phyloP scores from a whole-genome alignment of 1,139 yeast genomes.

The Magnusiomyces paraingens region DNA sequence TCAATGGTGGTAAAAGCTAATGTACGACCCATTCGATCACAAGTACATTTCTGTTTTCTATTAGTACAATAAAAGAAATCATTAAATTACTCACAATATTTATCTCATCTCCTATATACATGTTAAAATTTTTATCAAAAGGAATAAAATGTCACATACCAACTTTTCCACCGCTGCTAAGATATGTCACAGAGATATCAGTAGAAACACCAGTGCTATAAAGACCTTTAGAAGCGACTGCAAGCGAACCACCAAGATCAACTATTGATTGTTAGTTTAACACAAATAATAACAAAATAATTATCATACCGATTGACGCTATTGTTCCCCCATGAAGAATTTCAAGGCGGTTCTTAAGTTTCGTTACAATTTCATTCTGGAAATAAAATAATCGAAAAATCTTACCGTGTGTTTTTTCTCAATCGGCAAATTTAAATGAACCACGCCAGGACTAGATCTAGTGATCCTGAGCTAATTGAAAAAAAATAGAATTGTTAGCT shows the following conservation, averaged over 20 bases:
- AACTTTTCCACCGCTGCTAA: constrained; percentile 37
- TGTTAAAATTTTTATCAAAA: not conserved
- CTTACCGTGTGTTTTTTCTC: constrained; percentile 35
- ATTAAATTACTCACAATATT: constrained; percentile 19
- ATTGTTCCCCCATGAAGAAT: constrained; percentile 40
- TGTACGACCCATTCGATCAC: constrained; percentile 36
- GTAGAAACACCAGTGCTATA: constrained; percentile 41
- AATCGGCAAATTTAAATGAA: constrained; percentile 30
- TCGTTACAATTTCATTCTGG: not conserved
- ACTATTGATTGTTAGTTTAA: constrained; percentile 20
- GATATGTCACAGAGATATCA: constrained; percentile 37
- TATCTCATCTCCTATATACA: constrained; percentile 21
- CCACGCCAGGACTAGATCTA: constrained; percentile 33
- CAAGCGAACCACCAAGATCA: constrained; percentile 43
- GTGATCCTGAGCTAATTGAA: constrained; percentile 24
- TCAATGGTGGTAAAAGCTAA: constrained; percentile 39
- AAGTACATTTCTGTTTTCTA: constrained; percentile 25
- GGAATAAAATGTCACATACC: constrained; percentile 23
- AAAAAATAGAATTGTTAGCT: not conserved
- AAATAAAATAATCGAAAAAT: not conserved
- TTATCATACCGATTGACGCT: constrained; percentile 27
- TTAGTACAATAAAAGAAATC: not conserved
- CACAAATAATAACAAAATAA: not conserved
- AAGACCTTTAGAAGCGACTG: constrained; percentile 38
- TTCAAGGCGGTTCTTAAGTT: constrained; percentile 33